Conservation (phyloP, 768 basidiomycete genomes). For the Crassisporium funariophilum region DNA sequence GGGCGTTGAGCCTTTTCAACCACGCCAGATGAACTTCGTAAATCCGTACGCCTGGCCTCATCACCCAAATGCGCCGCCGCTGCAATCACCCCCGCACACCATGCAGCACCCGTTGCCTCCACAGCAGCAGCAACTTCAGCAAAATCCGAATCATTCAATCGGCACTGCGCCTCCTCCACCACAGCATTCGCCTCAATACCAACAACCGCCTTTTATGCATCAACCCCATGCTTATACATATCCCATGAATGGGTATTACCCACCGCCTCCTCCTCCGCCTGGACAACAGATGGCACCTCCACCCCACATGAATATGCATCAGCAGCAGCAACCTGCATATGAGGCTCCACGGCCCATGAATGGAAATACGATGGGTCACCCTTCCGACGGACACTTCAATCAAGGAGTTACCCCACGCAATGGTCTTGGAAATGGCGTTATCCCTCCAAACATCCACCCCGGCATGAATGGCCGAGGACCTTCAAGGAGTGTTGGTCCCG, state of each 20-base stretch:
- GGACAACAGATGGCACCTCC: slow-evolving; percentile 31
- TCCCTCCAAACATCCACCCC: slow-evolving; percentile 31
- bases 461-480: slow-evolving; percentile 34
- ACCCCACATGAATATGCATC: slow-evolving; percentile 22
- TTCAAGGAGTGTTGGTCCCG: slow-evolving; percentile 27
- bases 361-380: slow-evolving; percentile 23
- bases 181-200: slow-evolving; percentile 34
- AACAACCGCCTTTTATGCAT: slow-evolving; percentile 37
- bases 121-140: slow-evolving; percentile 32
- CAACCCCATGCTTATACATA: slow-evolving; percentile 33
- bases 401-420: slow-evolving; percentile 25
- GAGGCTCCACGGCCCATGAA: slow-evolving; percentile 20
- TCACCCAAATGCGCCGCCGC: slow-evolving; percentile 30
- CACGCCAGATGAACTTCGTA: slow-evolving; percentile 32
- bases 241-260: slow-evolving; percentile 32
- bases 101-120: slow-evolving; percentile 32
- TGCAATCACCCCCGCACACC: slow-evolving; percentile 33
- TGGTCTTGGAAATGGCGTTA: slow-evolving; percentile 31
- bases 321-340: slow-evolving; percentile 4
- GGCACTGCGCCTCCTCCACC: slow-evolving; percentile 27
- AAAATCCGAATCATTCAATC: slow-evolving; percentile 23
- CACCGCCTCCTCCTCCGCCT: slow-evolving; percentile 20
- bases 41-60: slow-evolving; percentile 40
- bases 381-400: slow-evolving; percentile 18
- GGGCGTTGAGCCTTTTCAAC: slow-evolving; percentile 37